Evolutionary conservation across 306 rosid species (phyloP).

Genomic region (Casuarina glauca): DNA sequence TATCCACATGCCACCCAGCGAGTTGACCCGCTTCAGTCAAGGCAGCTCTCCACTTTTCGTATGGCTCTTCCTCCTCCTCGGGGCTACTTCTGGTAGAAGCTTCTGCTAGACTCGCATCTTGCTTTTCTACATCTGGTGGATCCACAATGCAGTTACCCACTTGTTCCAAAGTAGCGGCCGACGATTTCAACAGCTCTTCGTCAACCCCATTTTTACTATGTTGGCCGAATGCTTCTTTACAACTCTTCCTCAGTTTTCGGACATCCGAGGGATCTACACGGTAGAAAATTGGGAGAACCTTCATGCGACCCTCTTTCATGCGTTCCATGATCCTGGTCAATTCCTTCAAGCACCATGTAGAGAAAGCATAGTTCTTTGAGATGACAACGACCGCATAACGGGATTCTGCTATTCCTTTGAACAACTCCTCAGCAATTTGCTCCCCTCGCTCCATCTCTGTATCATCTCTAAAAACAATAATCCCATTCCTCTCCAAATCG

Average conservation of each 20-base stretch:
- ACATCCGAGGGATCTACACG: neutral
- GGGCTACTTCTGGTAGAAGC: neutral
- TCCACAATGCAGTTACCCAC: too few species aligned
- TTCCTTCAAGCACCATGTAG: neutral
- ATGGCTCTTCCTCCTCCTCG: neutral
- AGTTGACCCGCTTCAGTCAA: neutral
- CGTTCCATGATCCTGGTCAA: neutral
- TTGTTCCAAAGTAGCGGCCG: too few species aligned
- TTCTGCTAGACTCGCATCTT: neutral
- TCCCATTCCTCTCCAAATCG: neutral
- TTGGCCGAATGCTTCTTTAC: too few species aligned
- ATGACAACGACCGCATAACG: neutral
- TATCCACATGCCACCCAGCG: neutral
- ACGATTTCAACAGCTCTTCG: too few species aligned
- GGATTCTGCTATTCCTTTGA: constrained; percentile 1
- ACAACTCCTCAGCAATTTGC: constrained; percentile 6
- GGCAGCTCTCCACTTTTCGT: neutral
- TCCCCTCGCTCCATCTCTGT: neutral
- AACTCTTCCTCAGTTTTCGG: too few species aligned
- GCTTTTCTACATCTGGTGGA: neutral
- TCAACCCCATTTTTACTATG: too few species aligned
- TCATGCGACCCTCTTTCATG: neutral
- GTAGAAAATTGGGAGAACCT: neutral
- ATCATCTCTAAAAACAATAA: neutral
- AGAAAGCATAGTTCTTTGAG: neutral